phyloP scores from a whole-genome alignment of 768 basidiomycete species.

The Lentinula sp. region DNA sequence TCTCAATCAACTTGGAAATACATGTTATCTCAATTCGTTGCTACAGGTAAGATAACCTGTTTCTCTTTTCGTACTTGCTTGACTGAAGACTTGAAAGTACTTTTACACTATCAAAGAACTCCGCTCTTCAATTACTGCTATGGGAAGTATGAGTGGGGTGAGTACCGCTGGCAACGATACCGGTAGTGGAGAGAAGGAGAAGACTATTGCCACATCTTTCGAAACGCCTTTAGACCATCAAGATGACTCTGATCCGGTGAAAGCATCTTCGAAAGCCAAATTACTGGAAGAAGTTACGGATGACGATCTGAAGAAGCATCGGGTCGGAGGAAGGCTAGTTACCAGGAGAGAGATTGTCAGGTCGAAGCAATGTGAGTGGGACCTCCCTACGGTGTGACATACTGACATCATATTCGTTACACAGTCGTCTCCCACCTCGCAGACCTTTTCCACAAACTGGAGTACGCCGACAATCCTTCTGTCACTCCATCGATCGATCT shows the following conservation, averaged over 20 bases:
- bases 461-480: constrained; percentile 55
- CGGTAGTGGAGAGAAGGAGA: not conserved
- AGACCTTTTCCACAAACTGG: constrained; percentile 71
- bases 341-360: constrained; percentile 76
- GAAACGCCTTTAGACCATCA: not conserved
- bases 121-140: constrained; percentile 63
- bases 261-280: not conserved
- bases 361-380: constrained; percentile 72
- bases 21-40: constrained; percentile 81
- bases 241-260: not conserved
- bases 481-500: constrained; percentile 84
- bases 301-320: constrained; percentile 75
- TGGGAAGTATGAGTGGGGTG: constrained; percentile 28
- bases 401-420: constrained; percentile 8
- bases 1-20: constrained; percentile 84
- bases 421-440: constrained; percentile 79
- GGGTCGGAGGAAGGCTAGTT: constrained; percentile 83
- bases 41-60: constrained; percentile 43
- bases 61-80: not conserved
- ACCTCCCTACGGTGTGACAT: not conserved
- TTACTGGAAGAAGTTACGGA: constrained; percentile 35
- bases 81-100: constrained; percentile 46
- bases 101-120: constrained; percentile 95
- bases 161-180: constrained; percentile 54
- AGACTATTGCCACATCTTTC: not conserved